Evolutionary conservation across 805 yeast species (phyloP).

Genomic region (Candida sphagnicola): DNA sequence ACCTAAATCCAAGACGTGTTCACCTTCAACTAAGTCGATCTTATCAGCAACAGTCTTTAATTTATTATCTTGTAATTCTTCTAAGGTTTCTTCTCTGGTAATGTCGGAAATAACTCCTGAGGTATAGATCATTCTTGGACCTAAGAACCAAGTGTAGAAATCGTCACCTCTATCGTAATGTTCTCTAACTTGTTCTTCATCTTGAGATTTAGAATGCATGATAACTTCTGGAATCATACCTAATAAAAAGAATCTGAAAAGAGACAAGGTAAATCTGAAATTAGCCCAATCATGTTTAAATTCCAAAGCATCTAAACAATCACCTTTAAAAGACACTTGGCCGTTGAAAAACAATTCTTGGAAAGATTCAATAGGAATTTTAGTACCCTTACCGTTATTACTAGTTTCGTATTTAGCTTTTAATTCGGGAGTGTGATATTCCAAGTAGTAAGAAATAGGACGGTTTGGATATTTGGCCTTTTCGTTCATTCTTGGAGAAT

Average conservation of each 20-base stretch:
- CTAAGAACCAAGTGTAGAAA: conserved; percentile 89
- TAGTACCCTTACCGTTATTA: conserved; percentile 56
- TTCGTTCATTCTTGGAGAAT: conserved; percentile 77
- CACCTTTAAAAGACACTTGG: conserved; percentile 85
- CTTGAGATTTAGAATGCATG: conserved; percentile 88
- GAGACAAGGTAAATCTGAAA: conserved; percentile 70
- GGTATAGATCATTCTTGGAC: conserved; percentile 92
- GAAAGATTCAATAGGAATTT: conserved; percentile 91
- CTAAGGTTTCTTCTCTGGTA: conserved; percentile 66
- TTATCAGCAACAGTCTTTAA: conserved; percentile 84
- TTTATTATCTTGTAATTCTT: conserved; percentile 84
- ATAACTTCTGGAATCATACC: conserved; percentile 93
- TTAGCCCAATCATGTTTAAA: conserved; percentile 89
- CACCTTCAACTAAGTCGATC: conserved; percentile 69
- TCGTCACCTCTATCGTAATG: conserved; percentile 97
- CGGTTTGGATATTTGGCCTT: conserved; percentile 71
- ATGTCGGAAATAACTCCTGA: conserved; percentile 79
- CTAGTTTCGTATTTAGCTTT: conserved; percentile 55
- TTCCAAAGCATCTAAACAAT: conserved; percentile 78
- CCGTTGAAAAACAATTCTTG: conserved; percentile 81
- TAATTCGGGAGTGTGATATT: conserved; percentile 71
- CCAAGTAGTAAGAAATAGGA: conserved; percentile 76
- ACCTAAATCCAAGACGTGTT: conserved; percentile 76
- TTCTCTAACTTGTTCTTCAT: conserved; percentile 93
- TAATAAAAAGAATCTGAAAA: conserved; percentile 75